phyloP scores from a whole-genome alignment of 2,329 filamentous ascomycete species.

The Paracamarosporium sp. region DNA sequence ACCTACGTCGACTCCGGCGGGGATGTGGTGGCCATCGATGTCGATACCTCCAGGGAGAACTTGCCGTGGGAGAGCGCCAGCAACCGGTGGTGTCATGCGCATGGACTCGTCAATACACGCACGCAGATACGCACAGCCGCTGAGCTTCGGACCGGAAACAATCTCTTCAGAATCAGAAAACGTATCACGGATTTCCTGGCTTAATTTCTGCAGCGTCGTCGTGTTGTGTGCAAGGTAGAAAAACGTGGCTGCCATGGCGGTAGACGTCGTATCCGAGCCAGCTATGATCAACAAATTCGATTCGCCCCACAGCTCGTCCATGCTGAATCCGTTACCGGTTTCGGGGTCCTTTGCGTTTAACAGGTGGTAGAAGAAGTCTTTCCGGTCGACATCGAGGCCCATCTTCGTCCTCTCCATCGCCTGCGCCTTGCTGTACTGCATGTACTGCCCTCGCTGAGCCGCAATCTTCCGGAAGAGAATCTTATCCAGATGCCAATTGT shows the following conservation, averaged over 20 bases:
- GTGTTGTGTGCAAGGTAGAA: slow-evolving; percentile 55
- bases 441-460: slow-evolving; percentile 48
- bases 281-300: slow-evolving; percentile 58
- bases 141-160: slow-evolving; percentile 40
- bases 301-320: slow-evolving; percentile 58
- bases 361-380: slow-evolving; percentile 58
- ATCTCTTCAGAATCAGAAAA: slow-evolving; percentile 48
- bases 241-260: slow-evolving; percentile 49
- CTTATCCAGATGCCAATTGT: slow-evolving; percentile 52
- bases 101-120: slow-evolving; percentile 51
- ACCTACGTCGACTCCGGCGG: slow-evolving; percentile 44
- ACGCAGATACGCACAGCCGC: slow-evolving; percentile 41
- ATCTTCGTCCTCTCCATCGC: slow-evolving; percentile 52
- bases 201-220: slow-evolving; percentile 37
- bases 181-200: slow-evolving; percentile 40
- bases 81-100: slow-evolving; percentile 49
- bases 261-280: slow-evolving; percentile 54
- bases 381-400: slow-evolving; percentile 48
- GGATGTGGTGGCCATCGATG: slow-evolving; percentile 44
- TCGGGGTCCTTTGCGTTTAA: slow-evolving; percentile 56
- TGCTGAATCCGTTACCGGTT: slow-evolving; percentile 52
- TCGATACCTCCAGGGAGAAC: slow-evolving; percentile 47
- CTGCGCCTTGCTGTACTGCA: slow-evolving; percentile 53
- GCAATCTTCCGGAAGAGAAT: slow-evolving; percentile 54
- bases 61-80: slow-evolving; percentile 46